Conservation (phyloP, 73 alveolate genomes). For the Paramecium caudatum region DNA sequence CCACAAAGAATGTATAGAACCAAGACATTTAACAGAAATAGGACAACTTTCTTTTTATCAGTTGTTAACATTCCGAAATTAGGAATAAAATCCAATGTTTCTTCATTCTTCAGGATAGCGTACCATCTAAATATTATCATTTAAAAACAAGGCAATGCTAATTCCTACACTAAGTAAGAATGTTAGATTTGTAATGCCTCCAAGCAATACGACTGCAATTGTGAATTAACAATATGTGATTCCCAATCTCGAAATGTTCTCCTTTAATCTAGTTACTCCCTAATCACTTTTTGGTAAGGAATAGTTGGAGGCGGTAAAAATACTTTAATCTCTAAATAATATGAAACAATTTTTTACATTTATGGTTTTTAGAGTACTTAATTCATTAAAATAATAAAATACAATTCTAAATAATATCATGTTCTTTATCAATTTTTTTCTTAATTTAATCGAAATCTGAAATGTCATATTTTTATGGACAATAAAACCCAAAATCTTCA, state of each 20-base stretch:
- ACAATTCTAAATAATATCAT: neutral
- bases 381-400: neutral
- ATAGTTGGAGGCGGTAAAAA: slow-evolving; percentile 27
- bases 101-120: slow-evolving; percentile 2
- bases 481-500: neutral
- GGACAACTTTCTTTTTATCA: slow-evolving; percentile 35
- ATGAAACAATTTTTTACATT: neutral
- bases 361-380: slow-evolving; percentile 4
- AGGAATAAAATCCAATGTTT: neutral
- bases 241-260: slow-evolving; percentile 34
- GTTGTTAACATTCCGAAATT: neutral
- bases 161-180: neutral
- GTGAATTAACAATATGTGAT: slow-evolving; percentile 20
- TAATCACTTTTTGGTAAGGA: slow-evolving; percentile 40
- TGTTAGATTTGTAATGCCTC: slow-evolving; percentile 48
- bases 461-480: neutral
- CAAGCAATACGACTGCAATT: slow-evolving; percentile 3
- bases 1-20: slow-evolving; percentile 58
- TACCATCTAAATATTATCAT: slow-evolving; percentile 10
- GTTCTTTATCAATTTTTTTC: neutral
- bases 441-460: neutral
- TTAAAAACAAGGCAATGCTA: slow-evolving; percentile 4
- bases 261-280: slow-evolving; percentile 7
- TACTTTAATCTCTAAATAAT: neutral
- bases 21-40: slow-evolving; percentile 36